Base-by-base conservation (phyloP, 1,284 basidiomycete genomes). In the Malassezia cuniculi region DNA sequence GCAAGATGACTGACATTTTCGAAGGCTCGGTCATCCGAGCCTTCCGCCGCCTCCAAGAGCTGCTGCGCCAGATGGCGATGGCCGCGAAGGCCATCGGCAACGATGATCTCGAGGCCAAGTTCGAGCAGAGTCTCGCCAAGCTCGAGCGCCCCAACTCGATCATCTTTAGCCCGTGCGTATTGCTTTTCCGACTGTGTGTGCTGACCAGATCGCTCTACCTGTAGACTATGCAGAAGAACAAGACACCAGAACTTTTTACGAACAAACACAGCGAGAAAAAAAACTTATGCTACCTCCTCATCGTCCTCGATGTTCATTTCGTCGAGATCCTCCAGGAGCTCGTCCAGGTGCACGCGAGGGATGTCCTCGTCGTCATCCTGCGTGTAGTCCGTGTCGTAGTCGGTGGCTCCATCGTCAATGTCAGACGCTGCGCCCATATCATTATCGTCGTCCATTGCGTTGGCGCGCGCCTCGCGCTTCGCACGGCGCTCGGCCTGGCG, bases 81-180 rank as follows among this genome's bases (percentile, higher is more conserved):
- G 90, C 90, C 0, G 85, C 89, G 1, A 86, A 87, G 60, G 90
- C 93, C 10, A 95, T 95, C 49, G 90, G 90, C 6, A 95, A 95
- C 66, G 75, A 74, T 6, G 89, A 95, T 58, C 73, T 97, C 25
- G 78, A 87, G 19, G 40, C 47, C 10, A 66, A 66, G 49, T 68
- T 68, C 24, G 54, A 55, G 25, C 37, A 47, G 31, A 47, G 55
- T 5, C 32, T 61, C 17, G 45, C 27, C 2, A 55, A 55, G 50
- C 43, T 68, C 27, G 64, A 68, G 47, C 41, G 65, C 11, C 53
- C 60, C 27, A 52, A 52, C 10, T 59, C 55, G 32, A 65, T 68
- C 36, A 65, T 68, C 28, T 68, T 66, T 46, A 50, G 47, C 26
- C 62, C 62, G 27, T 57, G 28, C 30, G 38, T 39, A 21, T 37